Base-by-base conservation (phyloP, 352 stramenopile species). In the Pythium angustatum region DNA sequence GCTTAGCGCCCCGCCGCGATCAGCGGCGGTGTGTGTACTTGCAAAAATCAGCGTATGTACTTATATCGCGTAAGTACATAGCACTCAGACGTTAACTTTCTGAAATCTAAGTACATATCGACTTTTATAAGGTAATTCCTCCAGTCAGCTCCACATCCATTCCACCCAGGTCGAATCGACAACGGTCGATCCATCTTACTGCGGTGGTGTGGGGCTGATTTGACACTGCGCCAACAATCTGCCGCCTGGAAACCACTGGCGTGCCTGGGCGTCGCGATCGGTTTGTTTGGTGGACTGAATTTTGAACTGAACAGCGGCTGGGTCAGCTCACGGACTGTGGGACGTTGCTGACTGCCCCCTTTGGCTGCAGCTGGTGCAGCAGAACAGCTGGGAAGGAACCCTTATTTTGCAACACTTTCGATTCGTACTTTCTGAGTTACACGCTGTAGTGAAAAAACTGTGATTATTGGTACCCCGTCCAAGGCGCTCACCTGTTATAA, bases 251-350 rank as follows among this genome's bases (percentile, higher is more conserved):
- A 27, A 27, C 26, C 19, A 47, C 40, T 47, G 40, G 19, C 40
- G 40, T 47, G 40, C 40, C 40, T 45, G 7, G 17, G n/a, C n/a
- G n/a, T n/a, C n/a, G n/a, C n/a, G n/a, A n/a, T n/a, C n/a, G n/a
- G n/a, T n/a, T n/a, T n/a, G n/a, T n/a, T n/a, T n/a, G n/a, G n/a
- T 40, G 38, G 38, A 40, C 17, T 61, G 38, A 49, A 49, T 48
- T 5, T 66, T 66, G 59, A 66, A 66, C 59, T 62, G 61, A 68
- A 68, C 61, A 68, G 27, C 45, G 53, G 61, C 43, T 67, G 60
- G 51, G 17, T 34, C 33, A 34, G 24, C 36, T 34, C 33, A 21
- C 28, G 10, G 9, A 51, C 26, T 30, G 19, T 33, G 27, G 47
- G 28, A 40, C 28, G 28, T 6, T 22, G 19, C 24, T 54, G 26